Evolutionary conservation across 495 filamentous ascomycete species (phyloP), one percentile per base, ranked within the genome.

Genomic region (Talaromyces trachyspermus): DNA sequence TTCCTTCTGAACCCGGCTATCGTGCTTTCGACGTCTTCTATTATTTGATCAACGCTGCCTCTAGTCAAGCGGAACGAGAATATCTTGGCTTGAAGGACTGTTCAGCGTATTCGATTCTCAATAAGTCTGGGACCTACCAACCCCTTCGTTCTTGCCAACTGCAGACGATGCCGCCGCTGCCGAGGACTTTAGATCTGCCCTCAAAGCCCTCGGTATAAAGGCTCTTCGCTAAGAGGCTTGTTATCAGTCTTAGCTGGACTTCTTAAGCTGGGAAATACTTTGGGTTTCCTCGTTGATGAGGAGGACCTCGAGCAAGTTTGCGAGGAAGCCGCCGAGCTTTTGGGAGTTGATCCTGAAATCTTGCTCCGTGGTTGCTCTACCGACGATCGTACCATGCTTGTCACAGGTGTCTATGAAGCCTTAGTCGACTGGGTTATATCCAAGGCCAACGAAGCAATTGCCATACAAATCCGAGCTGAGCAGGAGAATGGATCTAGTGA

Each of bases 11-110:
- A 58, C 49, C 79, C 5, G 92, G 94, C 17, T 89, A 86, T 59
- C 82, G 92, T 48, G 92, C 91, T n/a, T 98, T 97, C 55, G 90
- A 98, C 59, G 94, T 90, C 22, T 98, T 97, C 63, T 98, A 98
- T 67, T 97, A 96, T 54, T 79, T 98, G 2, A 73, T 95, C 18
- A 94, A 90, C 1, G 87, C 85, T 22, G 83, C 88, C 11, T 94
- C 92, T 0, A 94, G 89, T 2, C 85, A 84, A 1, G 88, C 89
- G 1, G 92, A 98, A 68, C 77, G 89, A 29, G 89, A 97, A 59
- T 95, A 88, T 47, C 71, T 98, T n/a, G 82, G 83, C 35, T 72
- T 98, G 25, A 86, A 89, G 64, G 75, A 78, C n/a, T 77, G 85
- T 2, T 83, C 85, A 2, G 70, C 76, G 11, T 97, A 98, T 63